A percentile compares a stretch with the other conserved stretches of the same genome.
These are phyloP conservation scores for Kurtzmaniella cleridarum DNA, from an alignment of 805 yeast species.

Conservation along the genomic window DNA sequence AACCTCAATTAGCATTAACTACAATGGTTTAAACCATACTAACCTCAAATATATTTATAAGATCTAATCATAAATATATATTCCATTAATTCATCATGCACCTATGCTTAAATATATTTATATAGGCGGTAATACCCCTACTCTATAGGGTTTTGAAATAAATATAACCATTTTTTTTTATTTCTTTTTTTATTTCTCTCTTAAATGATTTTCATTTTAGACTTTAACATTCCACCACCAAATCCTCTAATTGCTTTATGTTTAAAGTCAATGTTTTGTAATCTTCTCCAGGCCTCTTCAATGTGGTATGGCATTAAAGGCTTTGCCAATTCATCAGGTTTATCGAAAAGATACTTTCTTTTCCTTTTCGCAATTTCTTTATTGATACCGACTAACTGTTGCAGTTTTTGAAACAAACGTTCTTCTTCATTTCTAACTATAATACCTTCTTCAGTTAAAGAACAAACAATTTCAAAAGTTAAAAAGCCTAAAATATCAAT, in stretches of 20 bases:
- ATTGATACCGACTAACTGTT: slow-evolving; percentile 15
- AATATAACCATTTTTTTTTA: no score
- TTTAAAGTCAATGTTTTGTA: slow-evolving; percentile 54
- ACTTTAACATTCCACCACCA: slow-evolving; percentile 59
- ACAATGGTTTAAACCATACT: neutral
- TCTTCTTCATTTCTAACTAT: slow-evolving; percentile 70
- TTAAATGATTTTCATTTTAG: slow-evolving; percentile 48
- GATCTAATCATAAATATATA: no score
- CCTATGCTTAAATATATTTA: no score
- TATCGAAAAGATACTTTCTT: slow-evolving; percentile 68
- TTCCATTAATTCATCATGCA: no score
- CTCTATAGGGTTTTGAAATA: no score
- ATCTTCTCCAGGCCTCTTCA: slow-evolving; percentile 81
- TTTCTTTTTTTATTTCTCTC: no score
- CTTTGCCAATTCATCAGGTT: slow-evolving; percentile 76
- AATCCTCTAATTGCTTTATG: slow-evolving; percentile 66
- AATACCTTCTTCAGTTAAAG: slow-evolving; percentile 87
- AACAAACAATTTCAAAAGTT: slow-evolving; percentile 95
- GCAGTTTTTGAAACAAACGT: slow-evolving; percentile 33
- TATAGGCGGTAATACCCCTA: no score
- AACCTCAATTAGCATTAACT: slow-evolving; percentile 2
- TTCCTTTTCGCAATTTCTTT: slow-evolving; percentile 27
- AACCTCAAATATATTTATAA: no score
- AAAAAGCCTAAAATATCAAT: slow-evolving; percentile 91
- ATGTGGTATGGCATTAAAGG: slow-evolving; percentile 79